Conservation (phyloP, 116 monocot species). For the Dioscorea cayenensis region DNA sequence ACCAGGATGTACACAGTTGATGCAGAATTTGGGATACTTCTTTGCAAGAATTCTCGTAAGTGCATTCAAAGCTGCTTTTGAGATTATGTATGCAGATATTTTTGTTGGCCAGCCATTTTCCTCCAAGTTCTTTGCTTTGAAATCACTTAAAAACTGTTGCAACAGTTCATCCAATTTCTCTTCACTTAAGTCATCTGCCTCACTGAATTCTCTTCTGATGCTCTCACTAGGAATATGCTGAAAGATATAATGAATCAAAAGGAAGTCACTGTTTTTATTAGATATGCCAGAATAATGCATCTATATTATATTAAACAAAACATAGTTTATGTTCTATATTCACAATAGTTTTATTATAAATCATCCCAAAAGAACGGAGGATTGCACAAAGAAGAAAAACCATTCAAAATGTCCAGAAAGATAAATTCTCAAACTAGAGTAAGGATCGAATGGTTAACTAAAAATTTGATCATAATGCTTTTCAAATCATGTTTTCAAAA, state of each 20-base stretch:
- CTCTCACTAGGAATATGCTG: conserved; percentile 3
- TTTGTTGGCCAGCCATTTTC: conserved; percentile 24
- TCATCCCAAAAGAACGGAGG: neutral
- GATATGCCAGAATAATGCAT: no score
- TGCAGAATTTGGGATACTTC: neutral
- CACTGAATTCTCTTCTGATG: neutral
- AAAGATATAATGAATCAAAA: no score
- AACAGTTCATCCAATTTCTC: conserved; percentile 6
- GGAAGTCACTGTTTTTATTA: no score
- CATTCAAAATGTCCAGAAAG: no score
- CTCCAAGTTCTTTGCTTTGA: conserved; percentile 15
- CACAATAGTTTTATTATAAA: neutral
- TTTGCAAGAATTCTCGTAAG: neutral
- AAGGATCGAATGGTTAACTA: no score
- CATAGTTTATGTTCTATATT: no score
- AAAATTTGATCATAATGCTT: no score
- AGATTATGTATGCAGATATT: conserved; percentile 5
- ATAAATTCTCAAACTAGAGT: no score
- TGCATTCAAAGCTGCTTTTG: neutral
- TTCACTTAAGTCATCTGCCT: neutral
- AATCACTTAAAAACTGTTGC: conserved; percentile 10
- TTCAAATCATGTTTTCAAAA: no score
- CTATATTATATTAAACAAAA: no score
- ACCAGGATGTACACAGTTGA: neutral
- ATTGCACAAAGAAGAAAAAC: no score